Percentiles rank a stretch among this genome's conserved stretches.
phyloP scores from a whole-genome alignment of 2,329 filamentous ascomycete species.

The Botrytis deweyae region DNA sequence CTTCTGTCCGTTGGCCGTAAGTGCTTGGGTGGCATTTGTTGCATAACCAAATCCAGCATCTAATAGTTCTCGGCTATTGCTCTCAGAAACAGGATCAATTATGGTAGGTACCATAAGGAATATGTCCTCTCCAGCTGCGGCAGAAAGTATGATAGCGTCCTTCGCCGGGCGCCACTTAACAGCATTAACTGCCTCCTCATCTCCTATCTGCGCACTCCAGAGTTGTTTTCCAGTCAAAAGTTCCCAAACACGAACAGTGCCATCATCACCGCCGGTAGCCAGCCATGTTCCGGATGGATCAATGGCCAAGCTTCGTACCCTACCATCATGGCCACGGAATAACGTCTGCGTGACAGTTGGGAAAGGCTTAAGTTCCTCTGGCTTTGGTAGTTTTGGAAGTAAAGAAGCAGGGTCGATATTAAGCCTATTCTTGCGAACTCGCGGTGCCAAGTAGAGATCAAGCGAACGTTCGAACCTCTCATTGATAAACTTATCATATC shows the following conservation, averaged over 20 bases:
- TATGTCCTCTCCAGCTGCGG: conserved; percentile 79
- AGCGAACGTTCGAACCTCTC: conserved; percentile 95
- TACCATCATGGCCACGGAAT: conserved; percentile 84
- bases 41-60: conserved; percentile 94
- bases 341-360: conserved; percentile 85
- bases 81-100: conserved; percentile 70
- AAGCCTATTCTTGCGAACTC: conserved; percentile 87
- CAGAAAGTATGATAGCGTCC: conserved; percentile 78
- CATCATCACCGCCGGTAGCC: conserved; percentile 92
- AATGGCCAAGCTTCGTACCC: conserved; percentile 79
- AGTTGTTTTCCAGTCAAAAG: conserved; percentile 81
- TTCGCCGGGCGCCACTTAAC: conserved; percentile 87
- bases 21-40: conserved; percentile 59
- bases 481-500: conserved; percentile 85
- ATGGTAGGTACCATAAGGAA: conserved; percentile 79
- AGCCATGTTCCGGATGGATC: conserved; percentile 84
- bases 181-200: conserved; percentile 75
- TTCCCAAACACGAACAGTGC: conserved; percentile 88
- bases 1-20: conserved; percentile 53
- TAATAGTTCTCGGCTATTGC: conserved; percentile 71
- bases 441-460: conserved; percentile 90
- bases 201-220: conserved; percentile 78
- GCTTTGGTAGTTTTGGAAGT: conserved; percentile 87
- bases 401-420: conserved; percentile 95
- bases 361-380: conserved; percentile 92